Evolutionary conservation across 2,329 filamentous ascomycete species (phyloP).

Genomic region (Bretziella fagacearum): DNA sequence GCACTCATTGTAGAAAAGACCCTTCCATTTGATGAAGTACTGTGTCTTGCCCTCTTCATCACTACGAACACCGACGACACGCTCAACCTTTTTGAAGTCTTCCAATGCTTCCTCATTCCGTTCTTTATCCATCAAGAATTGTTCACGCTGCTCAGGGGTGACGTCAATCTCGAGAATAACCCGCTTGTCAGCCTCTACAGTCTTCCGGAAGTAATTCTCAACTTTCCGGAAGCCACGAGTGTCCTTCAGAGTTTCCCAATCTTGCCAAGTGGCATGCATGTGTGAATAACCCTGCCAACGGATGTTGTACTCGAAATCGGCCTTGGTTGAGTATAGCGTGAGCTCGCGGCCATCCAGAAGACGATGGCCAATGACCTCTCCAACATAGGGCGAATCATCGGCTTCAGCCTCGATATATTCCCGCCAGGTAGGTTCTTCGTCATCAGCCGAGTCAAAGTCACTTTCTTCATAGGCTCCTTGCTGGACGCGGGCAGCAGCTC

Average conservation of each 20-base stretch:
- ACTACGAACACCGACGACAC: slow-evolving; percentile 70
- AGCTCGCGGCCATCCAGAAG: slow-evolving; percentile 50
- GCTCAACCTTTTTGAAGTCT: slow-evolving; percentile 83
- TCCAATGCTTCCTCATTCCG: slow-evolving; percentile 73
- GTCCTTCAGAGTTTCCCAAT: slow-evolving; percentile 53
- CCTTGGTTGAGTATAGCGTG: slow-evolving; percentile 38
- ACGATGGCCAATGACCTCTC: slow-evolving; percentile 77
- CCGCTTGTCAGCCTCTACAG: slow-evolving; percentile 62
- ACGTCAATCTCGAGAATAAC: slow-evolving; percentile 61
- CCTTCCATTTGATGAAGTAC: slow-evolving; percentile 96
- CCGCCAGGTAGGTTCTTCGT: slow-evolving; percentile 38
- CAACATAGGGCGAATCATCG: slow-evolving; percentile 70
- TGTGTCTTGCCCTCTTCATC: slow-evolving; percentile 59
- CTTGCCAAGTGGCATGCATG: slow-evolving; percentile 91
- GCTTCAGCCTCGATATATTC: slow-evolving; percentile 48
- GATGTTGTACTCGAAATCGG: slow-evolving; percentile 81
- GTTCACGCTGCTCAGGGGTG: slow-evolving; percentile 72
- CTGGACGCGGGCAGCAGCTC: slow-evolving; percentile 59
- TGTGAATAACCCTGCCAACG: slow-evolving; percentile 97
- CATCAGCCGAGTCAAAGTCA: slow-evolving; percentile 45
- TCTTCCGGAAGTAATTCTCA: slow-evolving; percentile 85
- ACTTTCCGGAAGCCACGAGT: slow-evolving; percentile 74
- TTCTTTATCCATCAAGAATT: slow-evolving; percentile 90
- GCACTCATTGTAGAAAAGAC: slow-evolving; percentile 78
- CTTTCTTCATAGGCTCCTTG: slow-evolving; percentile 49